Conservation (phyloP, 331 rosid species). For the Cucumis variabilis region DNA sequence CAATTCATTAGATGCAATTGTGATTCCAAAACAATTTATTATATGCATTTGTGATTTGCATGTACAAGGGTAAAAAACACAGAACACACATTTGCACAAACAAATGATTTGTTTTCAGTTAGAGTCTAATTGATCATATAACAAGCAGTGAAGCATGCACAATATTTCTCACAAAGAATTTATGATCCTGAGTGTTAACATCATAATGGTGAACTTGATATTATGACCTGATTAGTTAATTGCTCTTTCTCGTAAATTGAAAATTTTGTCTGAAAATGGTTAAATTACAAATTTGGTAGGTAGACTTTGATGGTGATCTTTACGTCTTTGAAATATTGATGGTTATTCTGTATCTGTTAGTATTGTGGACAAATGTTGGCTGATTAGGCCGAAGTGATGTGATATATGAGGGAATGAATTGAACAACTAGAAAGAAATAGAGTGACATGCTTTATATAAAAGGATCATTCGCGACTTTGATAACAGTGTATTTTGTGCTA, state of each 20-base stretch:
- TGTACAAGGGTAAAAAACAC: neutral
- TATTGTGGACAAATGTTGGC: neutral
- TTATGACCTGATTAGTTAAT: neutral
- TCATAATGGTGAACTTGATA: neutral
- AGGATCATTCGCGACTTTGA: neutral
- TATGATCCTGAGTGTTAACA: neutral
- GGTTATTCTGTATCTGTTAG: neutral
- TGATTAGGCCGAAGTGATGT: neutral
- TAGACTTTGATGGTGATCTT: neutral
- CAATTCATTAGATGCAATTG: too few species aligned
- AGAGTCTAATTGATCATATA: neutral
- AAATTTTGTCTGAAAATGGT: neutral
- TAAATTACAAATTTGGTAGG: neutral
- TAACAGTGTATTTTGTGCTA: neutral
- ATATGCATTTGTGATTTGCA: neutral
- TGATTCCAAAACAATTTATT: neutral
- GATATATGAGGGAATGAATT: neutral
- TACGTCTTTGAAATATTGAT: neutral
- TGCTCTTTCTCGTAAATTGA: neutral
- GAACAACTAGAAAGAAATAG: neutral
- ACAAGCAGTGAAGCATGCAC: neutral
- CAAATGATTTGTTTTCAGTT: neutral
- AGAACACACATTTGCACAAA: neutral
- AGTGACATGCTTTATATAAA: neutral
- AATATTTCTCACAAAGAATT: neutral